These are phyloP conservation scores for Hymenoscyphus scutula DNA, from an alignment of 2,329 filamentous ascomycete genomes.

Conservation along the genomic window DNA sequence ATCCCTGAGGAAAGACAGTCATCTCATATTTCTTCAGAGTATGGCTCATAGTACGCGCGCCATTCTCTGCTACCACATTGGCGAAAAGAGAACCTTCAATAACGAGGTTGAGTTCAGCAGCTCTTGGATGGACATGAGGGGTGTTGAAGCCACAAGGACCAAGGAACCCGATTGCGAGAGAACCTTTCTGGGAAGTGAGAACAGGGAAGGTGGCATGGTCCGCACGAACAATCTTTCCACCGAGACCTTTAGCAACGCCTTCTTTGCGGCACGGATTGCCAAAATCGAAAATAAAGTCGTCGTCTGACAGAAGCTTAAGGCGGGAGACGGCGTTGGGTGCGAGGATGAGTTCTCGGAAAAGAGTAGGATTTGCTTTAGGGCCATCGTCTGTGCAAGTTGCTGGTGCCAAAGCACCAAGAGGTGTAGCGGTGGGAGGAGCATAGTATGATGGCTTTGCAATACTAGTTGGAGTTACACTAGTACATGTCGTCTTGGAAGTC, in stretches of 20 bases:
- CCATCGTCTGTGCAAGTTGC: background rate
- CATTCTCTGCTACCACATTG: slow-evolving; percentile 52
- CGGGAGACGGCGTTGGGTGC: slow-evolving; percentile 42
- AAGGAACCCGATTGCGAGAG: slow-evolving; percentile 50
- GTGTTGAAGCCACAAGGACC: slow-evolving; percentile 54
- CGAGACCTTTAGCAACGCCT: slow-evolving; percentile 38
- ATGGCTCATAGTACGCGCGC: slow-evolving; percentile 42
- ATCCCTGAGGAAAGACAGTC: slow-evolving; percentile 53
- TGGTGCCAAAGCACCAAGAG: background rate
- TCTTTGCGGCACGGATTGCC: slow-evolving; percentile 28
- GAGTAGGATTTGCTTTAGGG: background rate
- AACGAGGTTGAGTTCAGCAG: slow-evolving; percentile 51
- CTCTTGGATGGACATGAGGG: slow-evolving; percentile 53
- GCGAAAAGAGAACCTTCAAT: slow-evolving; percentile 47
- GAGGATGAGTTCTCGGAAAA: slow-evolving; percentile 24
- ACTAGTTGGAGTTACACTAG: background rate
- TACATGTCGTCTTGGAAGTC: background rate
- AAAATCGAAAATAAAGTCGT: slow-evolving; percentile 52
- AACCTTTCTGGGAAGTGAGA: slow-evolving; percentile 48
- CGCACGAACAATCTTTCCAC: slow-evolving; percentile 49
- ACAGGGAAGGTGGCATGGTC: slow-evolving; percentile 56
- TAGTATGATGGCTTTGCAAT: background rate
- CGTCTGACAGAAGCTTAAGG: slow-evolving; percentile 41
- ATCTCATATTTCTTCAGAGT: slow-evolving; percentile 46
- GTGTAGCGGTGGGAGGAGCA: background rate